phyloP scores from a whole-genome alignment of 768 basidiomycete genomes.

The Rhodotorula babjevae region DNA sequence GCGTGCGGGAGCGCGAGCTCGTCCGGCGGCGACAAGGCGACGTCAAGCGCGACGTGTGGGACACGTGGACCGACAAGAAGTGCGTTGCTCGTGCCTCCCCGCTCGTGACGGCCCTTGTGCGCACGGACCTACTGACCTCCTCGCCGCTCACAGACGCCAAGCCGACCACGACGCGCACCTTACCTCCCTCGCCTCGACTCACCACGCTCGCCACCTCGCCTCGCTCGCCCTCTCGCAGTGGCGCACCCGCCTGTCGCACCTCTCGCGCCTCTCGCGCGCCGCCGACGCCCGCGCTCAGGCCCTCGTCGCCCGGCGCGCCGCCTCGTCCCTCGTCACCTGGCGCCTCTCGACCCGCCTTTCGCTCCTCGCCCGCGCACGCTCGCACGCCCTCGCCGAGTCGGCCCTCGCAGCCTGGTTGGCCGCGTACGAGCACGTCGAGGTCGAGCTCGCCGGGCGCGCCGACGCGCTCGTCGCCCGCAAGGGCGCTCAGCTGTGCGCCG shows the following conservation, averaged over 20 bases:
- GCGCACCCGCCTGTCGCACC: background rate
- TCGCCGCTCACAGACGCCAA: background rate
- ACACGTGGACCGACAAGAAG: slow-evolving; percentile 2
- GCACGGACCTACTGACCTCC: too few relatives aligned
- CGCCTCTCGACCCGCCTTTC: background rate
- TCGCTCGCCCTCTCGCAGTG: background rate
- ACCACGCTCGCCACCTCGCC: background rate
- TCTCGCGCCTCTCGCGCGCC: background rate
- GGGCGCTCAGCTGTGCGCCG: background rate
- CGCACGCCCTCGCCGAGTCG: background rate
- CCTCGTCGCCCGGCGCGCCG: background rate
- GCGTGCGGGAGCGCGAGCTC: background rate
- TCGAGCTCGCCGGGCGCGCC: slow-evolving; percentile 8
- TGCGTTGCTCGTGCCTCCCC: background rate
- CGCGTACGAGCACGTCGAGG: slow-evolving; percentile 3
- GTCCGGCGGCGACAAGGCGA: background rate
- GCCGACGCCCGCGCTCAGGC: background rate
- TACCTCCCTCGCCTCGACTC: background rate
- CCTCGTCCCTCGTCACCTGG: background rate
- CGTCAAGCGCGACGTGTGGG: background rate
- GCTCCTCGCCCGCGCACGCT: background rate
- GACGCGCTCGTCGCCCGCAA: background rate
- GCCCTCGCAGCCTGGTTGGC: slow-evolving; percentile 2
- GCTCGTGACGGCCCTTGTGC: too few relatives aligned
- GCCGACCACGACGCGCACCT: background rate